phyloP scores from a whole-genome alignment of 2,329 filamentous ascomycete species.

The Scytalidium sp. region DNA sequence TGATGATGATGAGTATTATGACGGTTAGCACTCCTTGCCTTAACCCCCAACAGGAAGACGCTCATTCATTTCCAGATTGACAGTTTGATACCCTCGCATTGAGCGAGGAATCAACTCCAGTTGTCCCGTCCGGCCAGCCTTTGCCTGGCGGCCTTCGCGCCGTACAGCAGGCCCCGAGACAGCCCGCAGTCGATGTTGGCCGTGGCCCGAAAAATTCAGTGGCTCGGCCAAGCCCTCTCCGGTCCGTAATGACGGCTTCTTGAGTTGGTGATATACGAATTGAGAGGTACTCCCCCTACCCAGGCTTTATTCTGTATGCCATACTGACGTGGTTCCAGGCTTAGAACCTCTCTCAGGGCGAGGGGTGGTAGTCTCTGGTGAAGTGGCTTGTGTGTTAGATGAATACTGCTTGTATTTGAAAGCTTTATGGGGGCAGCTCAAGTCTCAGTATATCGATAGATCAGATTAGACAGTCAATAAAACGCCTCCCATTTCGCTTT shows the following conservation, averaged over 20 bases:
- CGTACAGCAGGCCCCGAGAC: constrained; percentile 40
- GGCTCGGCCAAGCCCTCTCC: constrained; percentile 64
- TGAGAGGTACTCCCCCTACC: constrained; percentile 16
- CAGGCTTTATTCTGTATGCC: neutral
- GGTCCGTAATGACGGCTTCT: constrained; percentile 58
- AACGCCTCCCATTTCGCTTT: neutral
- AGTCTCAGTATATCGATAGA: neutral
- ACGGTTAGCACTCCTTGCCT: constrained; percentile 44
- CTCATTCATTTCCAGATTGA: constrained; percentile 62
- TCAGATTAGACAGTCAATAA: neutral
- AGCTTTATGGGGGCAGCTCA: neutral
- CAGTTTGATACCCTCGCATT: constrained; percentile 81
- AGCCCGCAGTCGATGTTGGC: constrained; percentile 30
- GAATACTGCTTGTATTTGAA: neutral
- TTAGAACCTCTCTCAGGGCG: neutral
- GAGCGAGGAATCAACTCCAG: constrained; percentile 82
- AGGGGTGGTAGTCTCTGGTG: neutral
- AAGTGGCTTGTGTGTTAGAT: neutral
- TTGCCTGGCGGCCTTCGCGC: constrained; percentile 40
- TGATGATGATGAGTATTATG: constrained; percentile 92
- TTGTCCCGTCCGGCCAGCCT: constrained; percentile 39
- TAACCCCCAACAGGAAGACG: constrained; percentile 6
- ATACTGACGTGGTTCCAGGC: neutral
- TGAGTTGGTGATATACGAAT: constrained; percentile 26
- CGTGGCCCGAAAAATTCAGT: constrained; percentile 37